phyloP scores from a whole-genome alignment of 2,329 filamentous ascomycete genomes.

The Exserohilum turcica region DNA sequence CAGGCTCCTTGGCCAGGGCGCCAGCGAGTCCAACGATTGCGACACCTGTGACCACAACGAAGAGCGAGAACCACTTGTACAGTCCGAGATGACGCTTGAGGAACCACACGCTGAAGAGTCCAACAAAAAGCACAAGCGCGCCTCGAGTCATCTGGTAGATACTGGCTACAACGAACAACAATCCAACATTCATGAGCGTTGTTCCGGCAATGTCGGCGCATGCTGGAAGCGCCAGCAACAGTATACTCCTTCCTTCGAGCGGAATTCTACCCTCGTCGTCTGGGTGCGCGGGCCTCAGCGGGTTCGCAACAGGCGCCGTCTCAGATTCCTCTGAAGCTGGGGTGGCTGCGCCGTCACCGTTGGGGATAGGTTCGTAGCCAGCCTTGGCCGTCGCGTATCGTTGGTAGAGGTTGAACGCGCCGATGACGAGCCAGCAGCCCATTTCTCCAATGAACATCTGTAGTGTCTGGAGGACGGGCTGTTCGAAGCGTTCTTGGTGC shows the following conservation, averaged over 20 bases:
- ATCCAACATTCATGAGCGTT: conserved; percentile 94
- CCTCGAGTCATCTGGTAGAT: conserved; percentile 99
- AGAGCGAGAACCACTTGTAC: conserved; percentile 92
- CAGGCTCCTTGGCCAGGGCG: conserved; percentile 71
- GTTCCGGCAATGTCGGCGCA: conserved; percentile 94
- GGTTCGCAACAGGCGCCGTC: conserved; percentile 58
- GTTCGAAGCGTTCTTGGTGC: conserved; percentile 78
- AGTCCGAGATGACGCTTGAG: conserved; percentile 75
- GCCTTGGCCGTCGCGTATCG: conserved; percentile 57
- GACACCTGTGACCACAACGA: conserved; percentile 86
- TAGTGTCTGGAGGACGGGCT: conserved; percentile 91
- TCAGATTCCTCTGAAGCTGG: conserved; percentile 53
- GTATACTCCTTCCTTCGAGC: conserved; percentile 72
- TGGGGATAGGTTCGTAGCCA: conserved; percentile 70
- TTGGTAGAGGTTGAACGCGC: conserved; percentile 68
- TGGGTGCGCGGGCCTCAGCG: conserved; percentile 51
- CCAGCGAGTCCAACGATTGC: conserved; percentile 89
- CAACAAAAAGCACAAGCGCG: conserved; percentile 92
- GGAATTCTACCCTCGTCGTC: conserved; percentile 62
- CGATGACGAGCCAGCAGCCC: conserved; percentile 92
- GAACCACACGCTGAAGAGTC: conserved; percentile 92
- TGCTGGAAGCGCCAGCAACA: conserved; percentile 81
- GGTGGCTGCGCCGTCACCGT: conserved; percentile 35
- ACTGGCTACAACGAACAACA: conserved; percentile 90
- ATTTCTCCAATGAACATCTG: conserved; percentile 99